These are phyloP conservation scores for Thermothelomyces thermophilus DNA, from an alignment of 2,329 filamentous ascomycete species.

Conservation along the genomic window DNA sequence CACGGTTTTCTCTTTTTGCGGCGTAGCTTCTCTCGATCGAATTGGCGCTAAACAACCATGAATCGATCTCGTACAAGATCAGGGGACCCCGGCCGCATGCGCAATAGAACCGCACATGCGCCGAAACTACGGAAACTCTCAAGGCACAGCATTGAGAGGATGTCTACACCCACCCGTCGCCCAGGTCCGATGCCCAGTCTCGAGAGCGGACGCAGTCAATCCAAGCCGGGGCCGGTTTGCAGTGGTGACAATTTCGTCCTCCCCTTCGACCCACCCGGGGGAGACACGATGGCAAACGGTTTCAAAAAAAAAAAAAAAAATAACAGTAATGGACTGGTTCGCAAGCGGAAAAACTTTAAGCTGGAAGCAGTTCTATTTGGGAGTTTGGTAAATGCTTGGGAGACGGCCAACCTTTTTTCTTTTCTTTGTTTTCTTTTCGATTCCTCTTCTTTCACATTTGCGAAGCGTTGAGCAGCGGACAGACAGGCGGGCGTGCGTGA, in stretches of 20 bases:
- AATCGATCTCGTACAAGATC: constrained; percentile 40
- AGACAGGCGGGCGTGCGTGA: neutral
- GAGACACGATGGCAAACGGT: too few relatives aligned
- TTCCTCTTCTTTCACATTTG: constrained; percentile 14
- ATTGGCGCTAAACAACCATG: constrained; percentile 2
- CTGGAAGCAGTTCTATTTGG: constrained; percentile 7
- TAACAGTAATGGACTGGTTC: constrained; percentile 11
- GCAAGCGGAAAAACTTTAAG: constrained; percentile 7
- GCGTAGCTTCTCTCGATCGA: neutral
- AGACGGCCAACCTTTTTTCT: constrained; percentile 14
- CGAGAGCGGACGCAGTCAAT: neutral
- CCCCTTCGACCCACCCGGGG: too few relatives aligned
- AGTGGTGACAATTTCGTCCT: too few relatives aligned
- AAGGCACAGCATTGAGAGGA: neutral
- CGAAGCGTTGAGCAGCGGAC: constrained; percentile 6
- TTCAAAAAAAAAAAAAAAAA: too few relatives aligned
- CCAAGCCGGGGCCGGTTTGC: neutral
- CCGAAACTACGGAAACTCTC: constrained; percentile 42
- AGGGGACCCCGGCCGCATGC: constrained; percentile 40
- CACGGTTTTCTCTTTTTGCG: constrained; percentile 23
- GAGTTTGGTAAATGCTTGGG: constrained; percentile 21
- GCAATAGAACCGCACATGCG: constrained; percentile 5
- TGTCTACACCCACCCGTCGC: neutral
- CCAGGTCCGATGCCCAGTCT: neutral
- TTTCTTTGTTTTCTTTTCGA: constrained; percentile 24